phyloP scores from a whole-genome alignment of 176 grass and related monocot species.

The Juncus inflexus region DNA sequence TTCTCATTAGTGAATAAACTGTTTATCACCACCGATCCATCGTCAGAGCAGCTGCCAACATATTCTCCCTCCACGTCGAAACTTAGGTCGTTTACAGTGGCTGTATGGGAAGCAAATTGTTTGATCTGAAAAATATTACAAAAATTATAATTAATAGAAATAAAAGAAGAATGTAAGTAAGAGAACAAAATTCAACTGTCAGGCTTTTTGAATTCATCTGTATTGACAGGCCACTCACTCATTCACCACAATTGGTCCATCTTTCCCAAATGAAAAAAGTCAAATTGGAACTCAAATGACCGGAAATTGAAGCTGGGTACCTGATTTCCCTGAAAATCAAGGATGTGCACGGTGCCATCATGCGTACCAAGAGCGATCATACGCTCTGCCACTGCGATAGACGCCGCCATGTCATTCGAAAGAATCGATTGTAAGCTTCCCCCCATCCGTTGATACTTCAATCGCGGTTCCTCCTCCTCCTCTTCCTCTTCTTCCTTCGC shows the following conservation, averaged over 20 bases:
- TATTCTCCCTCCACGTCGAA: slow-evolving; percentile 84
- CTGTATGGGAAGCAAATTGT: slow-evolving; percentile 70
- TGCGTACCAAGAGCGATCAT: slow-evolving; percentile 92
- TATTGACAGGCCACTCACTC: neutral
- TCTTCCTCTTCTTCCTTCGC: slow-evolving; percentile 38
- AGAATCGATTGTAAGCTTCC: slow-evolving; percentile 76
- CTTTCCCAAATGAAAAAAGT: no score
- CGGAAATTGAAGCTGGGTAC: slow-evolving; percentile 25
- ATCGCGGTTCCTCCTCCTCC: slow-evolving; percentile 77
- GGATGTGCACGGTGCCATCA: slow-evolving; percentile 85
- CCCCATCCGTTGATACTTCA: slow-evolving; percentile 92
- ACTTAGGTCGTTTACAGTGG: slow-evolving; percentile 86
- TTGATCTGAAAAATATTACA: slow-evolving; percentile 54
- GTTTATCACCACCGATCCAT: slow-evolving; percentile 78
- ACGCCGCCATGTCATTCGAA: slow-evolving; percentile 64
- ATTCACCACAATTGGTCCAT: neutral
- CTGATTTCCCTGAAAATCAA: slow-evolving; percentile 99
- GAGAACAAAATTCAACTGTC: neutral
- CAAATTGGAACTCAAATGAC: slow-evolving; percentile 4
- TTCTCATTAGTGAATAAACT: slow-evolving; percentile 89
- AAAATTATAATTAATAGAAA: neutral
- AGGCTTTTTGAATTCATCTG: neutral
- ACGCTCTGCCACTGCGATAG: slow-evolving; percentile 82
- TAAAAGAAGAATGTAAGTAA: slow-evolving; percentile 5
- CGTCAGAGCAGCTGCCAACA: slow-evolving; percentile 96